Conservation (phyloP, 345 rosid genomes). For the Linum lewisii region DNA sequence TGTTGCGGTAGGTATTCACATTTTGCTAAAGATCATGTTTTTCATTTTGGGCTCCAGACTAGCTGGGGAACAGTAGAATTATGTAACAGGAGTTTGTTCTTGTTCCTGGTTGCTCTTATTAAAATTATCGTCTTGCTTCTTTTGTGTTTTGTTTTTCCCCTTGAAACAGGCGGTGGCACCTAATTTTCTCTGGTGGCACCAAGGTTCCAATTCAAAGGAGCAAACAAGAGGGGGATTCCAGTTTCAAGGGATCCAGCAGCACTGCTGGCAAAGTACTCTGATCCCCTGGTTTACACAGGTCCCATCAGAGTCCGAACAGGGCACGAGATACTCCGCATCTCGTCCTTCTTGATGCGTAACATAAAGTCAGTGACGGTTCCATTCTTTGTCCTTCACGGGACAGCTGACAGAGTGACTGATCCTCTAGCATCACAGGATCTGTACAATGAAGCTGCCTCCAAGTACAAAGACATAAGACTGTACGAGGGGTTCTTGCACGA, state of each 20-base stretch:
- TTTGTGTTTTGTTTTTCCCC: not conserved
- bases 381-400: conserved; percentile 91
- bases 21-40: not conserved
- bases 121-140: not conserved
- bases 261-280: conserved; percentile 74
- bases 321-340: conserved; percentile 77
- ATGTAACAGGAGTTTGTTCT: not conserved
- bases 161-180: conserved; percentile 82
- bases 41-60: too few species aligned
- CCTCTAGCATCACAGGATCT: conserved; percentile 85
- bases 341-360: conserved; percentile 60
- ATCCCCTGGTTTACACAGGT: conserved; percentile 95
- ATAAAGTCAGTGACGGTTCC: conserved; percentile 62
- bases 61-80: too few species aligned
- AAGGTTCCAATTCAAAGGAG: conserved; percentile 88
- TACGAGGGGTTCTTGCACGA: conserved; percentile 91
- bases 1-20: conserved; percentile 53
- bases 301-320: conserved; percentile 96
- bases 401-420: conserved; percentile 84
- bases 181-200: conserved; percentile 68
- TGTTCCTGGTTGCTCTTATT: not conserved
- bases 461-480: conserved; percentile 78
- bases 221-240: conserved; percentile 95
- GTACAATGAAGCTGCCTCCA: conserved; percentile 67
- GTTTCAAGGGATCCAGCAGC: conserved; percentile 94